Evolutionary conservation across 2,329 filamentous ascomycete genomes (phyloP).

Genomic region (Elsinoe arachidis): DNA sequence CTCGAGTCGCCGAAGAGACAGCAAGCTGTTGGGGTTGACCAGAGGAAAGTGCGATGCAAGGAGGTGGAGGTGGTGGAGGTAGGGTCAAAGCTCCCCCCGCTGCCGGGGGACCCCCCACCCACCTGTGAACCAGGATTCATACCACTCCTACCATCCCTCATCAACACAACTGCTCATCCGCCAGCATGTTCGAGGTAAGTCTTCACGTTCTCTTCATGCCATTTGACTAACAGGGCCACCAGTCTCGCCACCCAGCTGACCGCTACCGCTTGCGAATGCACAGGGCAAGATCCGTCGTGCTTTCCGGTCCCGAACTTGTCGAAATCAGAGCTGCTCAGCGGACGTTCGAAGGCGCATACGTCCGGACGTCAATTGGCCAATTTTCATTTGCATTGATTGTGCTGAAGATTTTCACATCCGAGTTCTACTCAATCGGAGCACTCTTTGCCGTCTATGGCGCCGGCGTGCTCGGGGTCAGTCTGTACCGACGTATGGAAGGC

Average conservation of each 20-base stretch:
- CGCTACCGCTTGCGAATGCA: slow-evolving; percentile 72
- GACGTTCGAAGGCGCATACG: slow-evolving; percentile 95
- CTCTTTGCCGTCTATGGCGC: slow-evolving; percentile 88
- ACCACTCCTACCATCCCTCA: too few species aligned
- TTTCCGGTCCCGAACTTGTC: slow-evolving; percentile 78
- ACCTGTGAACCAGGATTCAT: too few species aligned
- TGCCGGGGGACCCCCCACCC: too few species aligned
- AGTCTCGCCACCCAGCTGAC: slow-evolving; percentile 53
- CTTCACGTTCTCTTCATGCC: too few species aligned
- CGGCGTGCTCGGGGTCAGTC: slow-evolving; percentile 70
- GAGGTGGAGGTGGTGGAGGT: too few species aligned
- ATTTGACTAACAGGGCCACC: too few species aligned
- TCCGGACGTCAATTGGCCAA: slow-evolving; percentile 86
- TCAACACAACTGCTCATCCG: too few species aligned
- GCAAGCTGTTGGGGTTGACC: too few species aligned
- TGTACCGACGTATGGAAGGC: slow-evolving; percentile 81
- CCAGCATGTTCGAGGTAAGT: too few species aligned
- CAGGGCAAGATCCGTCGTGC: slow-evolving; percentile 70
- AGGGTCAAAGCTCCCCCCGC: too few species aligned
- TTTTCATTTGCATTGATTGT: slow-evolving; percentile 94
- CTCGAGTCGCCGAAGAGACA: not conserved
- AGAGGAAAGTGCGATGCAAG: too few species aligned
- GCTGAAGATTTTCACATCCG: slow-evolving; percentile 89
- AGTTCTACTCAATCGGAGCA: slow-evolving; percentile 94
- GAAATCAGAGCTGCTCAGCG: slow-evolving; percentile 91